Evolutionary conservation across 768 basidiomycete genomes (phyloP), one percentile per base, ranked within the genome.

Genomic region (Tulasnella sp.): DNA sequence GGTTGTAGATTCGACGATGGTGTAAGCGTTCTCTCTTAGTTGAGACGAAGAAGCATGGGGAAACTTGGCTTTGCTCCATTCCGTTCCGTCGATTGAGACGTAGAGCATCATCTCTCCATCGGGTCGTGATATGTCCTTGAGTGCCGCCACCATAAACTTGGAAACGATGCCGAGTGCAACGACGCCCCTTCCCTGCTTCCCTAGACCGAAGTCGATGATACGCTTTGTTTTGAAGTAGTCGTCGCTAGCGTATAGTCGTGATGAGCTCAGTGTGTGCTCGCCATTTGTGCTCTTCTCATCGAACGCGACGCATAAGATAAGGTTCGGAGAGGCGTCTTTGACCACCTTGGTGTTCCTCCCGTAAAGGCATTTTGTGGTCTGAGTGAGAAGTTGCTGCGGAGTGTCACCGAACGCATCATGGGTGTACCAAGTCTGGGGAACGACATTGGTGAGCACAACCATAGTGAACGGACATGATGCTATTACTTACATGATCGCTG

Each of bases 1-100:
- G 0, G 92, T 92, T 12, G 95, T 97, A 4, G 92, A 93, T 85
- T 99, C 96, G 80, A 99, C 93, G 82, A 99, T 92, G 14, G 98
- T 99, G 84, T 99, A 98, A 8, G 94, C 94, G 84, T 97, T 97
- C 86, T 97, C 95, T 9, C 92, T 89, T 19, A 98, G 89, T 46
- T 89, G 88, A 1, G 93, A 92, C 2, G 90, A 91, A 0, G 91
- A 92, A 3, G 94, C 92, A 83, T 98, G 98, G 3, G 98, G 98
- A 88, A 99, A 99, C 80, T 91, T 91, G 1, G 95, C 96, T 82
- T 92, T 91, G 2, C 93, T 92, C 96, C 96, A 99, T 1, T 87
- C 89, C 83, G 89, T 88, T 9, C 94, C 92, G 84, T 99, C 94
- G 5, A 94, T 88, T 0, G 93, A 90, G 48, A 98, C 95, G 83